Conservation (phyloP, 768 basidiomycete genomes). For the Agrocybe pediades region DNA sequence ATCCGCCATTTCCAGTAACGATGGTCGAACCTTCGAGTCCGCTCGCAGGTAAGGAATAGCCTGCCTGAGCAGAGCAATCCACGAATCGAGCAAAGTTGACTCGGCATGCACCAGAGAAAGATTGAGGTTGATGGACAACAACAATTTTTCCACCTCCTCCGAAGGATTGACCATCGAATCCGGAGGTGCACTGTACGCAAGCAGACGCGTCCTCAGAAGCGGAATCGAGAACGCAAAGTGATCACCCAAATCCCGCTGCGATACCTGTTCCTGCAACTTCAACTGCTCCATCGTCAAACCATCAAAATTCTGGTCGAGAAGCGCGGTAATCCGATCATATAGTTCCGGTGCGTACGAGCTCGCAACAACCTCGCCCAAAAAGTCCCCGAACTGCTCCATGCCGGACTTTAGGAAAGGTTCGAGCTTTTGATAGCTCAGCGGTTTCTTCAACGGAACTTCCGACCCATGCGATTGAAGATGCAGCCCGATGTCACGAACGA, state of each 20-base stretch:
- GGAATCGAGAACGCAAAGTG: constrained; percentile 71
- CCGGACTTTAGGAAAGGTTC: constrained; percentile 54
- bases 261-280: constrained; percentile 57
- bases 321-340: constrained; percentile 59
- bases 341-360: constrained; percentile 74
- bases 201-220: constrained; percentile 62
- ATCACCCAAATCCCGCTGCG: constrained; percentile 79
- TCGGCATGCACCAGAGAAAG: constrained; percentile 84
- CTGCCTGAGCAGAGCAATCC: constrained; percentile 72
- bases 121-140: constrained; percentile 83
- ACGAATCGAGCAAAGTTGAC: constrained; percentile 71
- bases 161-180: constrained; percentile 42
- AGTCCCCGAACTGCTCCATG: constrained; percentile 65
- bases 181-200: constrained; percentile 43
- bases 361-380: constrained; percentile 67
- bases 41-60: constrained; percentile 65
- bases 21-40: constrained; percentile 55
- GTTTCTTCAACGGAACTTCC: constrained; percentile 43
- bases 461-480: constrained; percentile 45
- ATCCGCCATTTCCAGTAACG: constrained; percentile 57
- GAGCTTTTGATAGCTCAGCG: constrained; percentile 61
- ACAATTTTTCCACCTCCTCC: constrained; percentile 54
- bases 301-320: constrained; percentile 53
- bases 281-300: constrained; percentile 68
- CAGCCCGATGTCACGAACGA: constrained; percentile 74